Conservation (phyloP, 306 rosid genomes). For the Gleditsia sinensis region DNA sequence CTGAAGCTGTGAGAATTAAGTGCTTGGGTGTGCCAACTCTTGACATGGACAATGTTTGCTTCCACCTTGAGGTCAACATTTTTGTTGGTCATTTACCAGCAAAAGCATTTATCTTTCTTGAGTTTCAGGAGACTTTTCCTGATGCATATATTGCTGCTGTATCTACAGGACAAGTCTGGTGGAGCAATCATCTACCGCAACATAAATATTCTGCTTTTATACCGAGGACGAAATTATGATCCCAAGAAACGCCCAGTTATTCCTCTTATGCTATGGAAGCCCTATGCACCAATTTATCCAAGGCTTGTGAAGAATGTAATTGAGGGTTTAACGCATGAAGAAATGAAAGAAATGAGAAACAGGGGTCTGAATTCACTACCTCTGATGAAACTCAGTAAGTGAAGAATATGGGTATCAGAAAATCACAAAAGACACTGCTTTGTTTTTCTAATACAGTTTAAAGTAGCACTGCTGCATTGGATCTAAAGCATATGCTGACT, state of each 20-base stretch:
- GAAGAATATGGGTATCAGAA: background rate
- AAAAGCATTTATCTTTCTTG: constrained; percentile 2
- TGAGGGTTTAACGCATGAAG: constrained; percentile 67
- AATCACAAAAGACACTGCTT: background rate
- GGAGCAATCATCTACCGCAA: constrained; percentile 69
- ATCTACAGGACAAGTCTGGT: constrained; percentile 76
- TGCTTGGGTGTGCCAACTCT: constrained; percentile 95
- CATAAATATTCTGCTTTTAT: constrained; percentile 72
- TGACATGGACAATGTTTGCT: constrained; percentile 89
- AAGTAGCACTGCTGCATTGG: constrained; percentile 22
- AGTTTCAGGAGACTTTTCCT: constrained; percentile 27
- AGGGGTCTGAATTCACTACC: constrained; percentile 66
- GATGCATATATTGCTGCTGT: constrained; percentile 43
- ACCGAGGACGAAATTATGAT: constrained; percentile 79
- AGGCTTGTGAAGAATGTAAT: constrained; percentile 82
- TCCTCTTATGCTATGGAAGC: constrained; percentile 94
- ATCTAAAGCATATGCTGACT: background rate
- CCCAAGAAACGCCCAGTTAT: constrained; percentile 64
- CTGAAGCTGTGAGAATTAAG: constrained; percentile 95
- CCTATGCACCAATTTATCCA: constrained; percentile 87
- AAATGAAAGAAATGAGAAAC: constrained; percentile 77
- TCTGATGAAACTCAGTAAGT: constrained; percentile 85
- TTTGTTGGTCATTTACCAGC: background rate
- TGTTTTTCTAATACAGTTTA: constrained; percentile 6
- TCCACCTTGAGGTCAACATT: constrained; percentile 78